Conservation (phyloP, 148 eudicot genomes). For the Rhododendron williamsianum region DNA sequence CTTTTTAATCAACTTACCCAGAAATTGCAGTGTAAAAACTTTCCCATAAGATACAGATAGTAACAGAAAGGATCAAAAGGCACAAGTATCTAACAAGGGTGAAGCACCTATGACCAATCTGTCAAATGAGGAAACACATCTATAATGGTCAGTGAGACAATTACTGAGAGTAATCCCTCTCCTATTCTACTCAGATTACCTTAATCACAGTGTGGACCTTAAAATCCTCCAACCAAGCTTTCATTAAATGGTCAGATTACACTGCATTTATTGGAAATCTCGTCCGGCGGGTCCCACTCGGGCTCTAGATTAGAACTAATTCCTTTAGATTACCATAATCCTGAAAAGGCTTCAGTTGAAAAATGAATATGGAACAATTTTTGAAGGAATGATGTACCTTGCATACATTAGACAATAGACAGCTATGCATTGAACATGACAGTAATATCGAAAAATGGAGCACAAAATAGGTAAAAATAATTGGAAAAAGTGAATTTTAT, state of each 20-base stretch:
- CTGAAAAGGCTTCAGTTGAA: neutral
- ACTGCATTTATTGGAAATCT: neutral
- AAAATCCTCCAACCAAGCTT: neutral
- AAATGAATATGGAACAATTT: neutral
- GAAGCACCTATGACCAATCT: neutral
- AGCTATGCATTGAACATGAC: neutral
- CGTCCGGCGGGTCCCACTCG: neutral
- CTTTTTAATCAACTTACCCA: neutral
- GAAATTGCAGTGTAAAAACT: neutral
- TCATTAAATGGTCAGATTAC: neutral
- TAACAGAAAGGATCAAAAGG: neutral
- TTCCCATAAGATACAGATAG: neutral
- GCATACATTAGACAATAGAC: neutral
- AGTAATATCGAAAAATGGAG: neutral
- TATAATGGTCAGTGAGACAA: neutral
- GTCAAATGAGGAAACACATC: neutral
- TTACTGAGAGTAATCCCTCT: neutral
- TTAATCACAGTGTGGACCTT: neutral
- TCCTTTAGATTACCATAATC: neutral
- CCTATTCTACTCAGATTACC: neutral
- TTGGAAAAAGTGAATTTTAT: neutral
- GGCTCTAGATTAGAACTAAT: neutral
- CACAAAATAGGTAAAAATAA: neutral
- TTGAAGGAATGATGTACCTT: neutral
- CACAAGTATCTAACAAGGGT: neutral